Conservation (phyloP, 2,329 filamentous ascomycete genomes). For the Clarireedia sp. region DNA sequence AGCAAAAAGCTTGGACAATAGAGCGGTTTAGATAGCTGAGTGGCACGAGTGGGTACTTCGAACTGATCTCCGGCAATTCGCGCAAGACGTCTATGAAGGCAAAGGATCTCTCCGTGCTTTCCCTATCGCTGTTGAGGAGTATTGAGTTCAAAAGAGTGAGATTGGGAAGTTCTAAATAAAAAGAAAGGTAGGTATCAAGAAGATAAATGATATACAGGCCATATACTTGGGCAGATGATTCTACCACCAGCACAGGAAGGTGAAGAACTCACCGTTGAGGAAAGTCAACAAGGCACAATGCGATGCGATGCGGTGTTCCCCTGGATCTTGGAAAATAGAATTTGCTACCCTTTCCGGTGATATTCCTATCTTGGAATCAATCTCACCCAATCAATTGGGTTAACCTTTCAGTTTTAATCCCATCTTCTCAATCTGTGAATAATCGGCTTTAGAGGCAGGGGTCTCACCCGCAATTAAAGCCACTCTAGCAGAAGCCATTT, state of each 20-base stretch:
- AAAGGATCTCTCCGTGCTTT: too few species aligned
- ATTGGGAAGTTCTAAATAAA: too few species aligned
- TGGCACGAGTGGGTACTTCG: neutral
- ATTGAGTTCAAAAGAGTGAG: too few species aligned
- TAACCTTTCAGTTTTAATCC: neutral
- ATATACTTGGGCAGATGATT: too few species aligned
- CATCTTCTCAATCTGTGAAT: neutral
- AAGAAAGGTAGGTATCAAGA: neutral
- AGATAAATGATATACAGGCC: too few species aligned
- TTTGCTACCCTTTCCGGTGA: neutral
- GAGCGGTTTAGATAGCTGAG: neutral
- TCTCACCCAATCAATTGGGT: neutral
- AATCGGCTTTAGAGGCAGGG: neutral
- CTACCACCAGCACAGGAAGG: too few species aligned
- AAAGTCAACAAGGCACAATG: neutral
- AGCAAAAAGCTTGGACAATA: slow-evolving; percentile 1
- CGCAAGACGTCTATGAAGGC: too few species aligned
- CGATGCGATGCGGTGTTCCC: neutral
- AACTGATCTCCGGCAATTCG: neutral
- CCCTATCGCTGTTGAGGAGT: too few species aligned
- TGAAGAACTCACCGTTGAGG: too few species aligned
- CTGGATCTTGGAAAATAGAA: too few species aligned
- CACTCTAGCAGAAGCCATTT: neutral
- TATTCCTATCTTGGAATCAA: neutral
- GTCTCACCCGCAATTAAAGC: neutral